Base-by-base conservation (phyloP, 176 grass and related monocot species). In the Musa schizocarpa region DNA sequence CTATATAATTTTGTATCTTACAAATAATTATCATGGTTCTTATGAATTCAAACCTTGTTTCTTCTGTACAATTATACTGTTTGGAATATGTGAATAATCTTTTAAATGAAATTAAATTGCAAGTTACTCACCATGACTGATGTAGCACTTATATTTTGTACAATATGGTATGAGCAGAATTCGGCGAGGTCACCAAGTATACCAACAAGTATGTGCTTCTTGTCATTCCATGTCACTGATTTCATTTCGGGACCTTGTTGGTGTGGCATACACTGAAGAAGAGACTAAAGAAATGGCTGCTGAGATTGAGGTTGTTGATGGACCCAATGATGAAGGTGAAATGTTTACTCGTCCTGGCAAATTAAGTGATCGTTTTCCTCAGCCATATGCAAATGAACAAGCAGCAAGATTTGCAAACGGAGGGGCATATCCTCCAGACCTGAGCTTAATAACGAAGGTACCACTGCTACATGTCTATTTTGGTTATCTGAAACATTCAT, bases 401-500 rank as follows among this genome's bases (percentile, higher is more conserved):
- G 95, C 95, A 73, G 95, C 95, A 29, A 83, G 95, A 43, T 99
- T 99, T 82, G 88, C 84, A 80, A 99, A 99, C 79, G 95, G 95
- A 71, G 95, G 95, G 50, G 95, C 95, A 72, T 99, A 99, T 72
- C 95, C 95, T 9, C 95, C 90, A 10, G 95, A 99, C 61, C 91
- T 99, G 53, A 99, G 95, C 78, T 87, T 94, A 50, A 92, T 99
- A 70, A 99, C 90, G 11, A 99, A 99, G 95, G 95, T 99, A 85
- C 64, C 53, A 16, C 13, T 73, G 13, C 54, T 53, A 0, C 13
- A 63, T 57, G 29, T 29, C 9, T 55, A 68, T 49, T 58, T 77
- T 82, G 81, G 71, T 19, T 43, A 51, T 13, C 53, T 25, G 54
- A 68, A 75, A 53, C 11, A 73, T 51, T 65, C 20, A 69, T 72